Conservation (phyloP, 495 filamentous ascomycete species). For the Haplographium delicatum region DNA sequence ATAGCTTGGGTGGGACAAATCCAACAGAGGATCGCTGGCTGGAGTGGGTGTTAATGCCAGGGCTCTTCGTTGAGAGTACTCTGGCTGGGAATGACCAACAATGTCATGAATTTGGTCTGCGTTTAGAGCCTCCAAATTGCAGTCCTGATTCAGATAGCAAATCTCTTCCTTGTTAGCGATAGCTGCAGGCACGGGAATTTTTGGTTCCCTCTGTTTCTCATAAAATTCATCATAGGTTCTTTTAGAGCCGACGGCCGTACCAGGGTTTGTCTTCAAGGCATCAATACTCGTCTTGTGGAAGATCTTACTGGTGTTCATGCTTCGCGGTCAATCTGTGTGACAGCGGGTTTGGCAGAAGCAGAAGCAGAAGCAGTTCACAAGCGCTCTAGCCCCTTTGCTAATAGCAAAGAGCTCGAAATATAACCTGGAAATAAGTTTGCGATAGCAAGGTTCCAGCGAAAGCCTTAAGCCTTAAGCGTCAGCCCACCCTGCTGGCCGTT, state of each 20-base stretch:
- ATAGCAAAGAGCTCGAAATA: too few relatives aligned
- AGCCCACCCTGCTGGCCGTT: too few relatives aligned
- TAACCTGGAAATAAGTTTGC: too few relatives aligned
- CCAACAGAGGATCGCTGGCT: slow-evolving; percentile 54
- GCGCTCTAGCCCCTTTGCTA: too few relatives aligned
- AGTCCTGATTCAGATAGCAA: slow-evolving; percentile 1
- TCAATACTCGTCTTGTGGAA: slow-evolving; percentile 44
- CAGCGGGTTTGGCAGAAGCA: too few relatives aligned
- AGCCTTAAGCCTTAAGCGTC: too few relatives aligned
- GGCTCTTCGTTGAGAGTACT: slow-evolving; percentile 43
- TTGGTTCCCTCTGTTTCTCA: not conserved
- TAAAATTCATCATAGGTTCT: slow-evolving; percentile 27
- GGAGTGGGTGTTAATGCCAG: slow-evolving; percentile 44
- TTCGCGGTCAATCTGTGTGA: too few relatives aligned
- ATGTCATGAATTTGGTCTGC: slow-evolving; percentile 12
- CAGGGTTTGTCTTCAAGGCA: slow-evolving; percentile 34
- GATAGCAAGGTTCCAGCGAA: too few relatives aligned
- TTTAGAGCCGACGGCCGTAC: slow-evolving; percentile 39
- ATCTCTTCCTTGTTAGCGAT: slow-evolving; percentile 10
- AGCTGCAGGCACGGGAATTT: not conserved
- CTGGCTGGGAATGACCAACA: slow-evolving; percentile 23
- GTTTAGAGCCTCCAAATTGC: slow-evolving; percentile 9
- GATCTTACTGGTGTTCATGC: slow-evolving; percentile 9
- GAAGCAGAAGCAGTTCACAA: too few relatives aligned
- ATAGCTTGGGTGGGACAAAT: slow-evolving; percentile 59